A percentile compares a stretch with the other conserved stretches of the same genome.
phyloP scores from a whole-genome alignment of 768 basidiomycete genomes.

The Pleurotus sapidus region DNA sequence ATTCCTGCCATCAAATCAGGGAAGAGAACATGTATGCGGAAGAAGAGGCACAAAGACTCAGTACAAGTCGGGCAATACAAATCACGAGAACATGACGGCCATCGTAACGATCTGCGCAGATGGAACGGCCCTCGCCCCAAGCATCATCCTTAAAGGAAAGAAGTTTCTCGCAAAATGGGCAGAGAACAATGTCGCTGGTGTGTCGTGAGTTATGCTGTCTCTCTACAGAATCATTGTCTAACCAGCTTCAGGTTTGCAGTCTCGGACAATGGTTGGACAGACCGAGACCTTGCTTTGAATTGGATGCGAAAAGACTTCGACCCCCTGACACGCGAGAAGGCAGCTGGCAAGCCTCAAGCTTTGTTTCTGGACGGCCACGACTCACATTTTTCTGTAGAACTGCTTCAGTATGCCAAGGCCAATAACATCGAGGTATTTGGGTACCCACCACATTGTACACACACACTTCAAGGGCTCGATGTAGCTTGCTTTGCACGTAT shows the following conservation, averaged over 20 bases:
- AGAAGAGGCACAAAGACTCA: too few species aligned
- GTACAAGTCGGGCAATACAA: constrained; percentile 15
- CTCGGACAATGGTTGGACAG: constrained; percentile 33
- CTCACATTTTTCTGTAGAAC: constrained; percentile 21
- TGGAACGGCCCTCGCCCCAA: constrained; percentile 17
- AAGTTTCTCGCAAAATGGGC: constrained; percentile 12
- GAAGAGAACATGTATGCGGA: too few species aligned
- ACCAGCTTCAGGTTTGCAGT: constrained; percentile 18
- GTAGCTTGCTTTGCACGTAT: constrained; percentile 35
- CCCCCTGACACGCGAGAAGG: constrained; percentile 16
- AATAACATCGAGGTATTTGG: constrained; percentile 26
- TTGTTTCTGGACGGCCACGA: constrained; percentile 34
- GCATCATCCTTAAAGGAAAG: constrained; percentile 6
- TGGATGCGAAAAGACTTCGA: constrained; percentile 30
- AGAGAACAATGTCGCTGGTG: constrained; percentile 12
- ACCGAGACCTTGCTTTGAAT: constrained; percentile 19
- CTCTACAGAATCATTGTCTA: not conserved
- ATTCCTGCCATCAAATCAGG: too few species aligned
- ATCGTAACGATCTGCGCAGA: constrained; percentile 37
- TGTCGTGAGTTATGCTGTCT: constrained; percentile 6
- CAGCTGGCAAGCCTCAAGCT: constrained; percentile 17
- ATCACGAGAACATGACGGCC: constrained; percentile 38
- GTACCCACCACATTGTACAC: constrained; percentile 36
- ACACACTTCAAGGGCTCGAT: constrained; percentile 39
- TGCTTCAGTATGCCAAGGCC: constrained; percentile 18